A percentile compares a stretch with the other conserved stretches of the same genome.
These are phyloP conservation scores for Crithidia acanthocephali DNA, from an alignment of 208 protist species.

Conservation along the genomic window DNA sequence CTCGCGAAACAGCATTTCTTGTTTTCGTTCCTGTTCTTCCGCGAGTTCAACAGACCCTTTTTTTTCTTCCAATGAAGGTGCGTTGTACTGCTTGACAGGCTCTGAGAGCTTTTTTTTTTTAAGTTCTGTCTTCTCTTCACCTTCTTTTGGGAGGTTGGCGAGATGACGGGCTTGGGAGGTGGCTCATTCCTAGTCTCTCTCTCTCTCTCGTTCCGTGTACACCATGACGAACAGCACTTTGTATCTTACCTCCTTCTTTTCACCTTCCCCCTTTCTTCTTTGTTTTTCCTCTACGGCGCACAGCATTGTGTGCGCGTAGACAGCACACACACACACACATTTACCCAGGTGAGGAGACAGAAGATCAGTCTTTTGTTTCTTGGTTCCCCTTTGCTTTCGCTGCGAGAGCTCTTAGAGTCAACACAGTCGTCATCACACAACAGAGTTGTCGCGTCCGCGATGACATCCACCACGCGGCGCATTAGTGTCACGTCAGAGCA, in stretches of 20 bases:
- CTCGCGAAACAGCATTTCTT: too few species aligned
- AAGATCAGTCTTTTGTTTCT: too few species aligned
- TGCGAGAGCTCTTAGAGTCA: too few species aligned
- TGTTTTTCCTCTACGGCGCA: neutral
- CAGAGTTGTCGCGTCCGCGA: neutral
- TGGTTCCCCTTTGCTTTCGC: too few species aligned
- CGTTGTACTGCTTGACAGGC: neutral
- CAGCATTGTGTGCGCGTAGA: neutral
- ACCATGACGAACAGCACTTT: neutral
- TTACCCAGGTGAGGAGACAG: neutral
- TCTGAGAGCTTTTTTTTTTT: neutral
- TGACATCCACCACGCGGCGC: conserved; percentile 40
- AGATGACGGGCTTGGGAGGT: too few species aligned
- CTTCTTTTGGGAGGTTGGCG: too few species aligned
- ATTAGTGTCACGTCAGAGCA: conserved; percentile 59
- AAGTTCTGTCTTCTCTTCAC: too few species aligned
- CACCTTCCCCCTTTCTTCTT: conserved; percentile 1
- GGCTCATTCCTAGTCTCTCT: neutral
- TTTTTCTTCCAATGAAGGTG: neutral
- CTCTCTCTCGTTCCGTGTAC: neutral
- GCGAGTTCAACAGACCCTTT: neutral
- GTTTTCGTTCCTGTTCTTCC: neutral
- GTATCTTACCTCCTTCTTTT: neutral
- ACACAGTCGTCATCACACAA: too few species aligned
- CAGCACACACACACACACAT: neutral